A percentile compares a stretch with the other conserved stretches of the same genome.
These are phyloP conservation scores for Paraglomus brasilianum DNA, from an alignment of 192 early-diverging fungal species.

Conservation along the genomic window DNA sequence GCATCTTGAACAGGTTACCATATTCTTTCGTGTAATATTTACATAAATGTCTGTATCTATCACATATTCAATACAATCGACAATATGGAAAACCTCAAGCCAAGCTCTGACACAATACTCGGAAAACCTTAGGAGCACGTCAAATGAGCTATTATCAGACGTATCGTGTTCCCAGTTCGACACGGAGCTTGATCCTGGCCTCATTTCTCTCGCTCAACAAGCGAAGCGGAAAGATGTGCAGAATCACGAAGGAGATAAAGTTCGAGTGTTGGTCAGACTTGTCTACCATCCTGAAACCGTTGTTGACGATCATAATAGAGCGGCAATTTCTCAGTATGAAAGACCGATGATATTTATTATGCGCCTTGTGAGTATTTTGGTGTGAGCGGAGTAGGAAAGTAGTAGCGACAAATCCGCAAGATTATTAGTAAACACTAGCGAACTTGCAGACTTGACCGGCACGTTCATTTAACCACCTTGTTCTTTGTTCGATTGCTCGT, in stretches of 20 bases:
- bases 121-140: not conserved
- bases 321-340: constrained; percentile 14
- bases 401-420: too few relatives aligned
- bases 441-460: too few relatives aligned
- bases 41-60: not conserved
- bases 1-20: too few relatives aligned
- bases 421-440: too few relatives aligned
- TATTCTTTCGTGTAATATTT: not conserved
- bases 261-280: constrained; percentile 5
- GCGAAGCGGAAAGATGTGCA: not conserved
- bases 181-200: constrained; percentile 24
- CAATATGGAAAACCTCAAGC: not conserved
- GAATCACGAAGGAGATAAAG: not conserved
- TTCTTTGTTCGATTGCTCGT: not conserved
- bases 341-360: constrained; percentile 31
- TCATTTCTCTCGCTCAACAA: constrained; percentile 1
- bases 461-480: not conserved
- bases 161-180: not conserved
- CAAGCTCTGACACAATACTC: constrained; percentile 11
- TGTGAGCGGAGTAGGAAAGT: not conserved
- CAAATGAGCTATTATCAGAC: not conserved
- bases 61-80: not conserved
- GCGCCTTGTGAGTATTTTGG: constrained; percentile 7
- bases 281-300: not conserved
- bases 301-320: not conserved